These are phyloP conservation scores for Pythium sp. DNA, from an alignment of 352 stramenopile species.

Conservation along the genomic window DNA sequence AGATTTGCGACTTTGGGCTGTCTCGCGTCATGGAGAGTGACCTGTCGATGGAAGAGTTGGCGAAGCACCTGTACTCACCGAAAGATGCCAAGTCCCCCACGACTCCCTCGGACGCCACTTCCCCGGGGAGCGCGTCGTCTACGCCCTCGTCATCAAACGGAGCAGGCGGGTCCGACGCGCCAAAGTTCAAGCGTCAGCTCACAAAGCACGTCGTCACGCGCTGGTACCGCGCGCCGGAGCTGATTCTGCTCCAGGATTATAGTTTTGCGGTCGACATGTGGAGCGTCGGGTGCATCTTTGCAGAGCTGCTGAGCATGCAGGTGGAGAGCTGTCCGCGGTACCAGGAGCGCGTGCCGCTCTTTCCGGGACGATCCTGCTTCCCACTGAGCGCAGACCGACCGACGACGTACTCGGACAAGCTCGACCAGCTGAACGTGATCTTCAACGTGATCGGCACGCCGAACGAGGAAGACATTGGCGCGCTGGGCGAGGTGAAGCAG, in stretches of 20 bases:
- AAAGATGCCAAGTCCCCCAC: constrained; percentile 79
- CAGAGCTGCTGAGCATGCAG: constrained; percentile 86
- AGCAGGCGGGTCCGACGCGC: constrained; percentile 29
- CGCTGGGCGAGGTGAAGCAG: constrained; percentile 79
- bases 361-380: constrained; percentile 84
- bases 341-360: constrained; percentile 81
- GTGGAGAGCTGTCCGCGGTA: constrained; percentile 83
- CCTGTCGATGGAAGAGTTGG: constrained; percentile 72
- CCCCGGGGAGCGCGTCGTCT: constrained; percentile 58
- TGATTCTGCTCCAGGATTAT: constrained; percentile 97
- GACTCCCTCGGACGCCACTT: constrained; percentile 57
- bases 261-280: constrained; percentile 98
- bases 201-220: constrained; percentile 98
- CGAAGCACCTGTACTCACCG: constrained; percentile 74
- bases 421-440: constrained; percentile 94
- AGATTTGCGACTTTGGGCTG: constrained; percentile 85
- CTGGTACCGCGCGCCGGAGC: constrained; percentile 97
- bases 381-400: constrained; percentile 78
- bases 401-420: constrained; percentile 84
- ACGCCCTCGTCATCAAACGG: constrained; percentile 49
- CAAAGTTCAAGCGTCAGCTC: constrained; percentile 88
- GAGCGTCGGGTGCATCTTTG: constrained; percentile 96
- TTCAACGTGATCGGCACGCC: constrained; percentile 96
- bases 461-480: constrained; percentile 85
- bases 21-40: constrained; percentile 80